A percentile compares a stretch with the other conserved stretches of the same genome.
Conservation (phyloP, 345 rosid species). For the Abelmoschus esculentus region DNA sequence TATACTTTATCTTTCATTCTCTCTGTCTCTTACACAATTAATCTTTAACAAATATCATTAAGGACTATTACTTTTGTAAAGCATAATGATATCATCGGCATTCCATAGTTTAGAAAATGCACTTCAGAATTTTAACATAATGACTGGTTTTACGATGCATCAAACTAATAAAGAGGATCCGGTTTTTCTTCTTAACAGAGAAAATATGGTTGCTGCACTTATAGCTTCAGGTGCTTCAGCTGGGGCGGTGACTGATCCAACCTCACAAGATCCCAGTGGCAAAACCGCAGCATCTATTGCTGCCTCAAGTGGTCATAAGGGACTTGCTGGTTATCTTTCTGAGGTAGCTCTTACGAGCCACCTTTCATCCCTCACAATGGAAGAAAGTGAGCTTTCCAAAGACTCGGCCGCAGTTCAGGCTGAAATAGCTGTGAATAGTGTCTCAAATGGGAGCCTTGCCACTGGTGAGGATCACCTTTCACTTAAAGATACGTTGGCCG, state of each 20-base stretch:
- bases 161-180: not conserved
- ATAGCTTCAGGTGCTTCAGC: conserved; percentile 88
- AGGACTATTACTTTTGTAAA: not conserved
- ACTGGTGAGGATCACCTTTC: conserved; percentile 57
- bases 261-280: conserved; percentile 56
- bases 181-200: conserved; percentile 39
- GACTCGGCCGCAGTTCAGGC: conserved; percentile 74
- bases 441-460: conserved; percentile 28
- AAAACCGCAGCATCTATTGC: conserved; percentile 80
- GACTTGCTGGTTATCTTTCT: conserved; percentile 97
- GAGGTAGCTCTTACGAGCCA: conserved; percentile 85
- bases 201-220: conserved; percentile 88
- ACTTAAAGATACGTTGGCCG: conserved; percentile 70
- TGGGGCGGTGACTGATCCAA: conserved; percentile 97
- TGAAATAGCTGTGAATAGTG: conserved; percentile 49
- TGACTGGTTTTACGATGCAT: not conserved
- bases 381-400: conserved; percentile 69
- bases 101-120: not conserved
- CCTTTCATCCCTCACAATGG: conserved; percentile 72
- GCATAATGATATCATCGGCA: not conserved
- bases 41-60: not conserved
- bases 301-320: conserved; percentile 64
- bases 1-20: not conserved
- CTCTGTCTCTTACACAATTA: not conserved
- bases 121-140: conserved; percentile 1